Conservation (phyloP, 805 yeast species). For the Diddensiella caesifluorescens region DNA sequence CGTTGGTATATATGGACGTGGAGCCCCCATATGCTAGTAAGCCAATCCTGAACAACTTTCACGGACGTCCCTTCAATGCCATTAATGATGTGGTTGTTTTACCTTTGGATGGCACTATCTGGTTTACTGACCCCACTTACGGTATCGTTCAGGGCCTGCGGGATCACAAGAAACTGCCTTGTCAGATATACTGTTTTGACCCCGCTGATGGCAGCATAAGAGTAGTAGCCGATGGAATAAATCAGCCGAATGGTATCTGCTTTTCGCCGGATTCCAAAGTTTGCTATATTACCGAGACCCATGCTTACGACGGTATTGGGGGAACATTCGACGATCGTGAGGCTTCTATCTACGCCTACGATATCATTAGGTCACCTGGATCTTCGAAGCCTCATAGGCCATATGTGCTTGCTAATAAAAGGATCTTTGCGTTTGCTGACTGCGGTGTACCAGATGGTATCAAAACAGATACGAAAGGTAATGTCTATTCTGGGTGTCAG, state of each 20-base stretch:
- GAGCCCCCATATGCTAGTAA: conserved; percentile 20
- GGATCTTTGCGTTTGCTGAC: conserved; percentile 28
- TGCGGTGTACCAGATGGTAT: conserved; percentile 30
- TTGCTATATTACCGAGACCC: conserved; percentile 47
- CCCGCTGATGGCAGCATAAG: conserved; percentile 29
- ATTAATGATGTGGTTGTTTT: conserved; percentile 27
- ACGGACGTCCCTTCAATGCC: conserved; percentile 28
- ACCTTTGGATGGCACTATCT: conserved; percentile 25
- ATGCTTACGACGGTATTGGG: conserved; percentile 18
- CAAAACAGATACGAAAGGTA: conserved; percentile 25
- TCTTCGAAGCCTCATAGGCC: conserved; percentile 11
- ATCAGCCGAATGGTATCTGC: conserved; percentile 68
- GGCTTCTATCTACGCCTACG: conserved; percentile 28
- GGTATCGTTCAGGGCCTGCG: conserved; percentile 23
- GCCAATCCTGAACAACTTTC: conserved; percentile 22
- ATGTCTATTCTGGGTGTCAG: conserved; percentile 28
- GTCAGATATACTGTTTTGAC: conserved; percentile 39
- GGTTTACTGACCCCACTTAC: conserved; percentile 31
- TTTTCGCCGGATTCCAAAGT: conserved; percentile 42
- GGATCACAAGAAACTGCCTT: conserved; percentile 20
- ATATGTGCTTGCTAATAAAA: conserved; percentile 20
- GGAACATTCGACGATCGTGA: conserved; percentile 12
- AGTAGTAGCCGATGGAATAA: conserved; percentile 38
- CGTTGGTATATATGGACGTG: conserved; percentile 21
- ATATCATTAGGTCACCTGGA: conserved; percentile 17